Evolutionary conservation across 192 early-diverging fungal species (phyloP), one percentile per base, ranked within the genome.

Genomic region (Coemansia reversa): DNA sequence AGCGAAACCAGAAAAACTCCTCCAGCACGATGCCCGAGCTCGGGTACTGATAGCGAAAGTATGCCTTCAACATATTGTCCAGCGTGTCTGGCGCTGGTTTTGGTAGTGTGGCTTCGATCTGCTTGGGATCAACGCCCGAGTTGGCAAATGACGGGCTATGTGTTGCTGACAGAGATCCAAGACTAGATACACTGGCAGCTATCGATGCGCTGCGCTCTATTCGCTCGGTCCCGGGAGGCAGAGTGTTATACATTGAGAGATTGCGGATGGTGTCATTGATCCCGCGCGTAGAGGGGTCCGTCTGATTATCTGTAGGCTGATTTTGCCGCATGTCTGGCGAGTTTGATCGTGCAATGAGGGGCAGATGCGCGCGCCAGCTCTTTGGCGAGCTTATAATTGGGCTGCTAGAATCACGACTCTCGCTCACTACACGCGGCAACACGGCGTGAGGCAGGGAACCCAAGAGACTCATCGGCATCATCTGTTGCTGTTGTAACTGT

Each of bases 31-130:
- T 61, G 12, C 76, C 76, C 11, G 76, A 70, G 62, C 76, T 79
- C 47, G 76, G 76, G 48, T 70, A 79, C 61, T 79, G 76, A 72
- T 74, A 79, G 24, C 72, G 70, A 49, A 79, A 79, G 49, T 70
- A 79, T 45, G 76, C 76, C 65, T 74, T 74, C 48, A 79, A 68
- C 72, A 79, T 79, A 50, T 79, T 74, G 65, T 79, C 76, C 47
- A 79, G 60, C 4, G 67, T 56, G 65, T 74, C 76, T 0, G 76
- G 76, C 24, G 63, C 49, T 11, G 58, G 61, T 63, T 58, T 32
- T 12, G 67, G 65, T 54, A 79, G 72, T n/a, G 61, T 39, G 2
- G 76, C 68, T 55, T 79, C 76, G 55, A 79, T 73, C 49, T 58
- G 64, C 58, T 61, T 53, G 18, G 72, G 61, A 48, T 79, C 76